A percentile compares a stretch with the other conserved stretches of the same genome.
These are phyloP conservation scores for Urtica urens DNA, from an alignment of 306 rosid genomes.

Conservation along the genomic window DNA sequence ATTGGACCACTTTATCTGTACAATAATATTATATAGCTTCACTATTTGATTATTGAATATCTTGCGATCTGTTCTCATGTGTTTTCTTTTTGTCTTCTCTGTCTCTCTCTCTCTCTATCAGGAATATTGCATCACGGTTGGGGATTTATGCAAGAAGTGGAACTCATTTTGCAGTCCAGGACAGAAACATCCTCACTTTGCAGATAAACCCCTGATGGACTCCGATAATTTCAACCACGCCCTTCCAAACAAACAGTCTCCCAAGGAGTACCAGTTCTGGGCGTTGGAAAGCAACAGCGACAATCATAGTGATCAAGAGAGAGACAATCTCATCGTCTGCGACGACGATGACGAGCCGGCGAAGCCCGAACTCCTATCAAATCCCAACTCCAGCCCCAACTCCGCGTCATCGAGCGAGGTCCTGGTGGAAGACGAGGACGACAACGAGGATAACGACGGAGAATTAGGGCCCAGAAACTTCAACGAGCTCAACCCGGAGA, in stretches of 20 bases:
- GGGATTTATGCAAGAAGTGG: conserved; percentile 58
- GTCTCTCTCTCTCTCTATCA: conserved; percentile 16
- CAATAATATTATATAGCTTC: background rate
- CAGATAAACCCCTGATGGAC: conserved; percentile 25
- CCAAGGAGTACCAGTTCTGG: conserved; percentile 53
- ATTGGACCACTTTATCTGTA: background rate
- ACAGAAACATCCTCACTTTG: conserved; percentile 28
- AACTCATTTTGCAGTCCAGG: conserved; percentile 51
- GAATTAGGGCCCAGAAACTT: too few relatives aligned
- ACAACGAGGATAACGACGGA: conserved; percentile 22
- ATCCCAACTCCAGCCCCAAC: conserved; percentile 84
- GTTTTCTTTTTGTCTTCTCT: conserved; percentile 4
- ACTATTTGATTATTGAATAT: background rate
- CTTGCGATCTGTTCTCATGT: too few relatives aligned
- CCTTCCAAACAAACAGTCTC: conserved; percentile 27
- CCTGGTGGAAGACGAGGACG: conserved; percentile 30
- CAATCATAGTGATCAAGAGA: conserved; percentile 22
- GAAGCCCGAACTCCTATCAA: conserved; percentile 77
- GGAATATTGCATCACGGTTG: conserved; percentile 35
- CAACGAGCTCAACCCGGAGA: conserved; percentile 43
- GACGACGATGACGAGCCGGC: conserved; percentile 25
- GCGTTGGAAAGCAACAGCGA: conserved; percentile 24
- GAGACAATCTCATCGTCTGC: background rate
- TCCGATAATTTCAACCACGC: conserved; percentile 15
- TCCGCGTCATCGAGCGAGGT: conserved; percentile 86